phyloP scores from a whole-genome alignment of 192 early-diverging fungal genomes.

The Podila minutissima region DNA sequence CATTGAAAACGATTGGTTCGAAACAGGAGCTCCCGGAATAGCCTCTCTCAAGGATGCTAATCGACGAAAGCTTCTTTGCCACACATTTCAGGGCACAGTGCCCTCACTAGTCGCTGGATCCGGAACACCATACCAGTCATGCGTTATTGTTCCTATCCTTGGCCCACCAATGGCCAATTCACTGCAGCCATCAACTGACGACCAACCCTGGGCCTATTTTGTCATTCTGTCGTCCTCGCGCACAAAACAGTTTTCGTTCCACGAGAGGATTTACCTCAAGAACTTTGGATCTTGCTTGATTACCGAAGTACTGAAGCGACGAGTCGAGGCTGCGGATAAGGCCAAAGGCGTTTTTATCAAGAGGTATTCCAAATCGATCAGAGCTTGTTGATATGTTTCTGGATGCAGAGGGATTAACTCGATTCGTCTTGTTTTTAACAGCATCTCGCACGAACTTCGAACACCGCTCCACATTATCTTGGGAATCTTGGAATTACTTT shows the following conservation, averaged over 20 bases:
- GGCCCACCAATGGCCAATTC: slow-evolving; percentile 13
- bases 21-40: background rate
- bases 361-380: slow-evolving; percentile 8
- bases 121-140: slow-evolving; percentile 19
- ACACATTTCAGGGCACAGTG: slow-evolving; percentile 39
- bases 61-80: slow-evolving; percentile 20
- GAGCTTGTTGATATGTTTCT: background rate
- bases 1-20: slow-evolving; percentile 40
- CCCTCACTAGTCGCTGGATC: slow-evolving; percentile 3
- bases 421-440: background rate
- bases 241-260: slow-evolving; percentile 52
- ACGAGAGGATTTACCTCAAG: slow-evolving; percentile 55
- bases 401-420: background rate
- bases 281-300: slow-evolving; percentile 60
- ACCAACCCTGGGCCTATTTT: slow-evolving; percentile 43
- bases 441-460: slow-evolving; percentile 60
- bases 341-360: slow-evolving; percentile 61
- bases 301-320: slow-evolving; percentile 50
- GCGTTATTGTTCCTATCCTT: slow-evolving; percentile 30
- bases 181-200: background rate
- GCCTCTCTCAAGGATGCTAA: background rate
- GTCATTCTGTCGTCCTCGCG: slow-evolving; percentile 23
- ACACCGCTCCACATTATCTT: slow-evolving; percentile 64
- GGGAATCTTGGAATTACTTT: slow-evolving; percentile 56
- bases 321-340: slow-evolving; percentile 58